Evolutionary conservation across 2,329 filamentous ascomycete genomes (phyloP), one percentile per base, ranked within the genome.

Genomic region (Hypoxylon sp.): DNA sequence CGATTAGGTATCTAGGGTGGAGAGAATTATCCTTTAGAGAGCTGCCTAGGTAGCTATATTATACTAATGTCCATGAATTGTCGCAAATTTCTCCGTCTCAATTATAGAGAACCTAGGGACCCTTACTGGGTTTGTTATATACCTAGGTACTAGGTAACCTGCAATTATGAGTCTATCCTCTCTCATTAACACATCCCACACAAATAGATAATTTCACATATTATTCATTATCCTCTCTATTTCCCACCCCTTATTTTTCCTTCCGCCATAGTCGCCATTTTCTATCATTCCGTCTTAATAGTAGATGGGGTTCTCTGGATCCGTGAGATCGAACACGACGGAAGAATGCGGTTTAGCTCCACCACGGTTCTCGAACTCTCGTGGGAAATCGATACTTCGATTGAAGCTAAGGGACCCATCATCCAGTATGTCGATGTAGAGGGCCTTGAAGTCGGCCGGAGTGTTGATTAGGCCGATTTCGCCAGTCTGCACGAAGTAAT

Each of bases 401-500:
- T 89, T 90, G 80, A 90, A 90, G 76, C 75, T 80, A 58, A 90
- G 76, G n/a, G 80, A 80, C 2, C 88, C 87, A 66, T 90, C 81
- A 1, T 82, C 76, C 9, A 83, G 77, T 64, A 90, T 83, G 64
- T 90, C 88, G 70, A 90, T 87, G 81, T 88, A 90, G 70, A 87
- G 84, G 0, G 83, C 87, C 81, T 89, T 89, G 83, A 84, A 90
- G 75, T 90, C 88, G 19, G 82, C 86, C 0, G 87, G 86, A 0
- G 87, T 89, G 74, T 90, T 89, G 73, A 90, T 82, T 2, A 90
- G 79, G 5, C 85, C 86, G 63, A 90, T 89, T 62, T 87, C 85
- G 26, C 88, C 87, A 9, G 84, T 86, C 78, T 90, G 87, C 2
- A 91, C 86, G 73, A 90, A 90, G 80, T 90, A 90, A 57, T 89